Conservation (phyloP, 2,329 filamentous ascomycete species). For the Fusarium azukiicola region DNA sequence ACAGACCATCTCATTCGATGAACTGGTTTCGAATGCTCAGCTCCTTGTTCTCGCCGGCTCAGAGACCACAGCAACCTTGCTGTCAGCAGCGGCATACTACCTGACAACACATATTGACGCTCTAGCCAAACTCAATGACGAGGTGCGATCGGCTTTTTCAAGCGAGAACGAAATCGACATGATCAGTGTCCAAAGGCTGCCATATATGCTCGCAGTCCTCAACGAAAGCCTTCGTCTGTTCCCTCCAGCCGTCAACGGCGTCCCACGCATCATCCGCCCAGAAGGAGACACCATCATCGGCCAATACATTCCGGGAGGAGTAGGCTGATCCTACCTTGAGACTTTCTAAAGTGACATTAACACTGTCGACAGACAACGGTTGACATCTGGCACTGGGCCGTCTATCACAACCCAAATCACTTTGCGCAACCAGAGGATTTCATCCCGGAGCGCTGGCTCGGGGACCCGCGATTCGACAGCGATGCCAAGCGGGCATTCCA, state of each 20-base stretch:
- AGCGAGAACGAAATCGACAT: constrained; percentile 62
- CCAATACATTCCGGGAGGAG: constrained; percentile 56
- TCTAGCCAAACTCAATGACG: constrained; percentile 56
- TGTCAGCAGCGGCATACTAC: constrained; percentile 54
- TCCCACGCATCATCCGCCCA: constrained; percentile 50
- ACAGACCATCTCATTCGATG: constrained; percentile 9
- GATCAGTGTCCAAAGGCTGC: constrained; percentile 29
- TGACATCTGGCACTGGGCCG: constrained; percentile 40
- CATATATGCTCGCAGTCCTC: constrained; percentile 61
- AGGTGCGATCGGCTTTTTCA: constrained; percentile 64
- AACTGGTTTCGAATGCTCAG: constrained; percentile 2
- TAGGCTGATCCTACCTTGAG: constrained; percentile 23
- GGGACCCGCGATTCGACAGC: constrained; percentile 54
- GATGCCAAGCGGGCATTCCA: constrained; percentile 67
- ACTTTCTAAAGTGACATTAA: background rate
- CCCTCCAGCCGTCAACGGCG: background rate
- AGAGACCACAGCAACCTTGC: constrained; percentile 60
- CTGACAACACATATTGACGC: constrained; percentile 51
- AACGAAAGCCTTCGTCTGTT: constrained; percentile 66
- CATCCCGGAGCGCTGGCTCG: constrained; percentile 42
- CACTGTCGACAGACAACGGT: constrained; percentile 18
- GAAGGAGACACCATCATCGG: constrained; percentile 55
- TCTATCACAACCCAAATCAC: constrained; percentile 25
- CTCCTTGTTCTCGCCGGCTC: constrained; percentile 57
- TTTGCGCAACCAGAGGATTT: constrained; percentile 40